Percentiles rank a stretch among this genome's conserved stretches.
phyloP scores from a whole-genome alignment of 805 yeast species.

The Ogataea corticis region DNA sequence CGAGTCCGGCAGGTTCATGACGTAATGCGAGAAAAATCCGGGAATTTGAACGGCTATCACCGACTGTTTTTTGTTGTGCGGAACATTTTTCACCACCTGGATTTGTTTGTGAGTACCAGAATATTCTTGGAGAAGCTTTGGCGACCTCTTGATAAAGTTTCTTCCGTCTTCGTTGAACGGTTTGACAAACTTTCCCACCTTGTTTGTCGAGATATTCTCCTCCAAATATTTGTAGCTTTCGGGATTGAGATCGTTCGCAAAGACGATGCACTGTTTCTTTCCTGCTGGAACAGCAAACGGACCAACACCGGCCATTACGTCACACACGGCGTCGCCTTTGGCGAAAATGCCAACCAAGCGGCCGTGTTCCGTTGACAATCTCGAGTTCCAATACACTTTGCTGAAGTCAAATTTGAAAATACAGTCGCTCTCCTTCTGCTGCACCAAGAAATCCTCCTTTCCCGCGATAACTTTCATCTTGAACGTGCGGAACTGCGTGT shows the following conservation, averaged over 20 bases:
- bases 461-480: slow-evolving; percentile 95
- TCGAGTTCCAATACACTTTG: slow-evolving; percentile 96
- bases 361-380: slow-evolving; percentile 91
- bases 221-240: slow-evolving; percentile 71
- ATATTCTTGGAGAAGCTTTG: slow-evolving; percentile 51
- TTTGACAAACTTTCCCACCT: slow-evolving; percentile 56
- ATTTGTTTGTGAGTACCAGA: slow-evolving; percentile 37
- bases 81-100: slow-evolving; percentile 39
- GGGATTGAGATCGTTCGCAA: slow-evolving; percentile 94
- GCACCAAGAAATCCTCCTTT: slow-evolving; percentile 68
- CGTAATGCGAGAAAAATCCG: slow-evolving; percentile 63
- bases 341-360: slow-evolving; percentile 63
- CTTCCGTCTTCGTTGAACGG: slow-evolving; percentile 81
- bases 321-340: slow-evolving; percentile 77
- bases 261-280: slow-evolving; percentile 71
- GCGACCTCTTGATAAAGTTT: slow-evolving; percentile 67
- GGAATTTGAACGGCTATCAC: slow-evolving; percentile 46
- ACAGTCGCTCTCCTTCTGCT: slow-evolving; percentile 87
- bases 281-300: slow-evolving; percentile 98
- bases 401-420: slow-evolving; percentile 83
- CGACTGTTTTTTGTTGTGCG: slow-evolving; percentile 27
- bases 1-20: slow-evolving; percentile 94
- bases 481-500: slow-evolving; percentile 86
- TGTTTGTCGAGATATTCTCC: slow-evolving; percentile 64
- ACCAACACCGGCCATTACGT: slow-evolving; percentile 98